Evolutionary conservation across 768 basidiomycete genomes (phyloP), one percentile per base, ranked within the genome.

Genomic region (Steccherinum ochraceum): DNA sequence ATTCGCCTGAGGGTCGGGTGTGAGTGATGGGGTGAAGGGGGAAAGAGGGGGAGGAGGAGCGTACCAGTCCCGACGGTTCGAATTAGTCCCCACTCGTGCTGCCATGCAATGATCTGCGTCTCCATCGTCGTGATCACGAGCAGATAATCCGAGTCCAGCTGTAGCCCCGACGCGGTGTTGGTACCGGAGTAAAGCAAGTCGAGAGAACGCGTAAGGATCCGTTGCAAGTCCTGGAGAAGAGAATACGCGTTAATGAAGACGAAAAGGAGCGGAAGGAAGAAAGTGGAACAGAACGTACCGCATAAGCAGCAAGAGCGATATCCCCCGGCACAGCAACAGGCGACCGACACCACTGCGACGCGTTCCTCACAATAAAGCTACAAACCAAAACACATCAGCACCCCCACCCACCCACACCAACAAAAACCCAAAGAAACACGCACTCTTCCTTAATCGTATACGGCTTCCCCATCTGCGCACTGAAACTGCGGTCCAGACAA

Each of bases 401-500:
- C n/a, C 21, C 30, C 30, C 30, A 51, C 16, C 42, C 40, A 40
- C 16, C 24, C 48, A 35, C 39, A 56, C 54, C 54, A 54, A 40
- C 43, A 24, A 41, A 20, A 21, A 30, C 30, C 24, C 24, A 48
- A 40, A 50, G 16, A n/a, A n/a, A 30, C 23, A 77, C 90, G 58
- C 63, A 93, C 90, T 99, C 95, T 69, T 97, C 95, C 63, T 86
- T 84, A 57, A 97, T 85, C 2, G 86, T 83, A 62, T 89, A 83
- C 3, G 95, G 95, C 69, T 96, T 97, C 41, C 94, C 94, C 92
- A 97, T 92, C 69, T 95, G 93, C 0, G 94, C 89, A 58, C 92
- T 90, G 52, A 87, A 78, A 59, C 93, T 95, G 54, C 92, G 77
- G 64, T 97, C 94, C 26, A 96, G 75, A 51, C 78, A 79, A 65